Evolutionary conservation across 1,284 basidiomycete species (phyloP).

Genomic region (Ganoderma sp.): DNA sequence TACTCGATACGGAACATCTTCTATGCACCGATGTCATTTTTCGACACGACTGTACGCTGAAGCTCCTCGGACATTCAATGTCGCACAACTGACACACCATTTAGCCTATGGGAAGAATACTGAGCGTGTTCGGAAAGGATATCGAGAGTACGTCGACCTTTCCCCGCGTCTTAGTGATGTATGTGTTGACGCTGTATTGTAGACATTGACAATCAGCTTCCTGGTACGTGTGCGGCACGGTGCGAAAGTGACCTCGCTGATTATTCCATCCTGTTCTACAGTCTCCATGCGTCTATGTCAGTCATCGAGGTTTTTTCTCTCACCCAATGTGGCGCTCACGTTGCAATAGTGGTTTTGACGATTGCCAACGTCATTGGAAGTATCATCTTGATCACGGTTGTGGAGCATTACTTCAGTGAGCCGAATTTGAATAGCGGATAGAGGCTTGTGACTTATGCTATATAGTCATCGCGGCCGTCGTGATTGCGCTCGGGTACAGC

Average conservation of each 20-base stretch:
- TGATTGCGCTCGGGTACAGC: slow-evolving; percentile 56
- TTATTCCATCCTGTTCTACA: slow-evolving; percentile 20
- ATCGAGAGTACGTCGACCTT: slow-evolving; percentile 53
- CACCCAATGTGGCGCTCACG: slow-evolving; percentile 1
- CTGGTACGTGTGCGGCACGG: slow-evolving; percentile 45
- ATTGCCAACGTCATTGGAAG: slow-evolving; percentile 61
- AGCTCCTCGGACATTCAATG: background rate
- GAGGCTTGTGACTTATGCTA: background rate
- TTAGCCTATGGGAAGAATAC: slow-evolving; percentile 67
- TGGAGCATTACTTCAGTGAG: slow-evolving; percentile 75
- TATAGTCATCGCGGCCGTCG: slow-evolving; percentile 56
- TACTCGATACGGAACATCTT: slow-evolving; percentile 62
- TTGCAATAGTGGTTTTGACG: slow-evolving; percentile 52
- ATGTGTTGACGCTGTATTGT: slow-evolving; percentile 1
- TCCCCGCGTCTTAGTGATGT: no score
- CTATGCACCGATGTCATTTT: slow-evolving; percentile 73
- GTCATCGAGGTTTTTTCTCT: slow-evolving; percentile 31
- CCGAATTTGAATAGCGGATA: background rate
- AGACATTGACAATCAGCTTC: slow-evolving; percentile 67
- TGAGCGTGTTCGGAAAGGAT: slow-evolving; percentile 70
- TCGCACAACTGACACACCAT: background rate
- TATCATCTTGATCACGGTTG: slow-evolving; percentile 68
- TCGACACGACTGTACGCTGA: slow-evolving; percentile 63
- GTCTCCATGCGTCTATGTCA: slow-evolving; percentile 71
- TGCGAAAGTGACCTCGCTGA: background rate